phyloP scores from a whole-genome alignment of 2,329 filamentous ascomycete genomes.

The Ceratocystis lukuohia region DNA sequence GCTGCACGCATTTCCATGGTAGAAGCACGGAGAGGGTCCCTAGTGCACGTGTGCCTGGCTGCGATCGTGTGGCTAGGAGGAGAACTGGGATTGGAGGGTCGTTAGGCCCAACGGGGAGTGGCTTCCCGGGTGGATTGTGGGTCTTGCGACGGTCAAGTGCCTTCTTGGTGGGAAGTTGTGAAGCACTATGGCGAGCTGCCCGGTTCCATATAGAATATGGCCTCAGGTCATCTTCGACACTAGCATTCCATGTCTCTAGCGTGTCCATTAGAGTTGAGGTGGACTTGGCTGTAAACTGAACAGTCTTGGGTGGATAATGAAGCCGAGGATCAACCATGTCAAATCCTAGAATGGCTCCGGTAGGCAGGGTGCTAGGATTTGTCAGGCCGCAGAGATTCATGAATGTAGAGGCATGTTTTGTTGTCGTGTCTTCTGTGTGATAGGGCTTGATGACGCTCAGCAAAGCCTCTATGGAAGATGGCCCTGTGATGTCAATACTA shows the following conservation, averaged over 20 bases:
- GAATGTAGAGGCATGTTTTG: conserved; percentile 37
- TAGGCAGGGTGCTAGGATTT: conserved; percentile 56
- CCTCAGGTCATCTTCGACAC: conserved; percentile 37
- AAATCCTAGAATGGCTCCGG: conserved; percentile 58
- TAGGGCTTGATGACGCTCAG: conserved; percentile 51
- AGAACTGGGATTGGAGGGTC: conserved; percentile 72
- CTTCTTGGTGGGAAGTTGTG: conserved; percentile 59
- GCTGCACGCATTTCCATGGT: conserved; percentile 78
- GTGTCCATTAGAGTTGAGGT: conserved; percentile 38
- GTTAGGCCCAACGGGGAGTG: conserved; percentile 40
- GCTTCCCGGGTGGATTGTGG: conserved; percentile 46
- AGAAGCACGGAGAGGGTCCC: conserved; percentile 72
- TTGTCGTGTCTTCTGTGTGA: conserved; percentile 23
- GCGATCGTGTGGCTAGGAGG: conserved; percentile 47
- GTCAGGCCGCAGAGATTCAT: conserved; percentile 43
- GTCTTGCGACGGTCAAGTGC: conserved; percentile 65
- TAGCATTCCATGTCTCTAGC: conserved; percentile 50
- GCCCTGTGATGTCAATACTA: conserved; percentile 46
- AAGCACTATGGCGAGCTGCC: conserved; percentile 49
- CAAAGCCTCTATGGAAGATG: conserved; percentile 67
- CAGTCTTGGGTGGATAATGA: conserved; percentile 54
- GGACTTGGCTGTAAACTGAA: conserved; percentile 28
- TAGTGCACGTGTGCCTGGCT: conserved; percentile 37
- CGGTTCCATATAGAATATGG: conserved; percentile 54
- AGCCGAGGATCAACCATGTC: conserved; percentile 67